A percentile compares a stretch with the other conserved stretches of the same genome.
These are phyloP conservation scores for Salvia miltiorrhiza DNA, from an alignment of 257 asterid species.

Conservation along the genomic window DNA sequence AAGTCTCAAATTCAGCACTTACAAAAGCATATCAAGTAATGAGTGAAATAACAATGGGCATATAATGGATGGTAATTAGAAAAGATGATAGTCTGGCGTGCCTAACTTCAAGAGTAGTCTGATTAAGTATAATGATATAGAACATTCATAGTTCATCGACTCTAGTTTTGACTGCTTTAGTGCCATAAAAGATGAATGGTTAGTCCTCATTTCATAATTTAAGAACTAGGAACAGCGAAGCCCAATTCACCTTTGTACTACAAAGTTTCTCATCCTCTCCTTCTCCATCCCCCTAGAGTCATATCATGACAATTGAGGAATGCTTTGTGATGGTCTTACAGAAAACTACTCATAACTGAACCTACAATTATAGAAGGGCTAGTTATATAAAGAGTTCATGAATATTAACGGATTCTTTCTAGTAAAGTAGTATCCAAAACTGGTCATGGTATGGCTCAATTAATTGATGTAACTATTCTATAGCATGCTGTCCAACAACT, in stretches of 20 bases:
- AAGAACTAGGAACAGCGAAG: not conserved
- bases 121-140: not conserved
- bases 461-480: not conserved
- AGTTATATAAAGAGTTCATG: not conserved
- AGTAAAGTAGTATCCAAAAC: not conserved
- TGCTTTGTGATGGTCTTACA: not conserved
- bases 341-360: not conserved
- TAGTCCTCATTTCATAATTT: not conserved
- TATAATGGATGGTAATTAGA: not conserved
- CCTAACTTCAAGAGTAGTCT: not conserved
- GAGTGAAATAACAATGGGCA: not conserved
- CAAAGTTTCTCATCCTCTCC: not conserved
- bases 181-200: not conserved
- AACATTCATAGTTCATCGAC: not conserved
- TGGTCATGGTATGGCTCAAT: not conserved
- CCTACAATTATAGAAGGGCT: not conserved
- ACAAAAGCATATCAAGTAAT: constrained; percentile 5
- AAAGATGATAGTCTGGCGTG: not conserved
- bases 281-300: not conserved
- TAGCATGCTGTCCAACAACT: not conserved
- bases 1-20: constrained; percentile 4
- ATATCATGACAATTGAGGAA: not conserved
- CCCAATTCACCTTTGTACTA: not conserved
- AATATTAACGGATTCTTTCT: not conserved
- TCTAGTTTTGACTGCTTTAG: not conserved